phyloP scores from a whole-genome alignment of 2,329 filamentous ascomycete genomes.

The Ophiocordyceps camponoti-floridani region DNA sequence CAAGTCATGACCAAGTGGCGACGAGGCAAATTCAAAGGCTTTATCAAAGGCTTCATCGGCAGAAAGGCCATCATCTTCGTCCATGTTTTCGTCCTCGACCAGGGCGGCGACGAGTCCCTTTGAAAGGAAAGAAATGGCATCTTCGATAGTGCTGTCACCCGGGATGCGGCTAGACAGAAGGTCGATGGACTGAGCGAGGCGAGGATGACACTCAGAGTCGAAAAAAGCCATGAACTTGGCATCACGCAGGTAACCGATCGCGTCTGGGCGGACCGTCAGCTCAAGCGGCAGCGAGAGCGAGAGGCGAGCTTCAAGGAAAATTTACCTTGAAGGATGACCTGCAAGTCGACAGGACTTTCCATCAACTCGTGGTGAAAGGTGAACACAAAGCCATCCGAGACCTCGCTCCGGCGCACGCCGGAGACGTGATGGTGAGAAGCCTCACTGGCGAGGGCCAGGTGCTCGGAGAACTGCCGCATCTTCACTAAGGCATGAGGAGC shows the following conservation, averaged over 20 bases:
- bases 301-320: neutral
- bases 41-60: neutral
- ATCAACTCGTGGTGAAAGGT: constrained; percentile 20
- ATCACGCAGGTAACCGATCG: constrained; percentile 18
- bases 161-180: constrained; percentile 14
- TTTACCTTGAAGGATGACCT: constrained; percentile 17
- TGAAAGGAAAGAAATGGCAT: constrained; percentile 5
- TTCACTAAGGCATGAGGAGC: neutral
- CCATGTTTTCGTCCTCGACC: neutral
- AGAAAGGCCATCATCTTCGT: neutral
- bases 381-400: constrained; percentile 57
- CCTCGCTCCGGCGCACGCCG: constrained; percentile 40
- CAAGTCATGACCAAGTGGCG: neutral
- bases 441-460: constrained; percentile 23
- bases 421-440: constrained; percentile 30
- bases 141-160: constrained; percentile 11
- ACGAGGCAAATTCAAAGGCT: neutral
- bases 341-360: constrained; percentile 15
- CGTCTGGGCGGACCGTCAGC: constrained; percentile 5
- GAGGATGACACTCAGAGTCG: constrained; percentile 13
- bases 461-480: constrained; percentile 36
- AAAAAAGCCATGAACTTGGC: constrained; percentile 25
- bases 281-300: neutral
- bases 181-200: constrained; percentile 26
- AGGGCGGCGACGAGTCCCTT: constrained; percentile 1